phyloP scores from a whole-genome alignment of 2,329 filamentous ascomycete genomes.

The Aspergillus sp. region DNA sequence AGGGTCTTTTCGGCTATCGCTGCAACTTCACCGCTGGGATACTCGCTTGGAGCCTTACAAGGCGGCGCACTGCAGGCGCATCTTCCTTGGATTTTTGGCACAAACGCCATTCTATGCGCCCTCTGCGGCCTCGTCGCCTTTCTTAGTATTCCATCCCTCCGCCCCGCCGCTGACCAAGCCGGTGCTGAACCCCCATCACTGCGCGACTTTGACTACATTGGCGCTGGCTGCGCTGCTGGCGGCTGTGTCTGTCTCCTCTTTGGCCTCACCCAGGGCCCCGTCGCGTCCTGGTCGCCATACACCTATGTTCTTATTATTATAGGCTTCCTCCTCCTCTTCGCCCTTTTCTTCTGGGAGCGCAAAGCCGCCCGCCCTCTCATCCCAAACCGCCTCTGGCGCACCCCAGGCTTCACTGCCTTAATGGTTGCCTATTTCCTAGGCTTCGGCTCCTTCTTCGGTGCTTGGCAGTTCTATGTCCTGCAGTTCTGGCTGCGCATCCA shows the following conservation, averaged over 20 bases:
- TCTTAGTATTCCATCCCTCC: constrained; percentile 41
- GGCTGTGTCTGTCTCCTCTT: constrained; percentile 58
- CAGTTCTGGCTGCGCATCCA: constrained; percentile 44
- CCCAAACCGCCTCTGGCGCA: constrained; percentile 45
- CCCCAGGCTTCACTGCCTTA: constrained; percentile 44
- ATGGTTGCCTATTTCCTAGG: constrained; percentile 48
- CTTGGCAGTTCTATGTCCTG: constrained; percentile 42
- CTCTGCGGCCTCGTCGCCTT: constrained; percentile 40
- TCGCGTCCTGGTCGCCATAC: constrained; percentile 52
- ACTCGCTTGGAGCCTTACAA: constrained; percentile 44
- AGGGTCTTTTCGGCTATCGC: constrained; percentile 53
- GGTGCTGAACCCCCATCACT: constrained; percentile 31
- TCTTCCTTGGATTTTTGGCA: constrained; percentile 47
- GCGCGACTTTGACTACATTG: constrained; percentile 39
- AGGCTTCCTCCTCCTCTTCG: constrained; percentile 46
- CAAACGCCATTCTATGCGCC: constrained; percentile 42
- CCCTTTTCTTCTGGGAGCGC: constrained; percentile 50
- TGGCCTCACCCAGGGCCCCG: constrained; percentile 55
- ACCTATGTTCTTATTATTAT: constrained; percentile 49
- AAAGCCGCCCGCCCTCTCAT: constrained; percentile 47
- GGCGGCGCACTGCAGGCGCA: constrained; percentile 42
- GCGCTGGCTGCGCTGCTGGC: constrained; percentile 48
- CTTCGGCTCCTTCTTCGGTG: constrained; percentile 47
- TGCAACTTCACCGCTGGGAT: constrained; percentile 48
- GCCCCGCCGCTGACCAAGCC: constrained; percentile 28